Conservation (phyloP, 2,329 filamentous ascomycete species). For the Exophiala sideris region DNA sequence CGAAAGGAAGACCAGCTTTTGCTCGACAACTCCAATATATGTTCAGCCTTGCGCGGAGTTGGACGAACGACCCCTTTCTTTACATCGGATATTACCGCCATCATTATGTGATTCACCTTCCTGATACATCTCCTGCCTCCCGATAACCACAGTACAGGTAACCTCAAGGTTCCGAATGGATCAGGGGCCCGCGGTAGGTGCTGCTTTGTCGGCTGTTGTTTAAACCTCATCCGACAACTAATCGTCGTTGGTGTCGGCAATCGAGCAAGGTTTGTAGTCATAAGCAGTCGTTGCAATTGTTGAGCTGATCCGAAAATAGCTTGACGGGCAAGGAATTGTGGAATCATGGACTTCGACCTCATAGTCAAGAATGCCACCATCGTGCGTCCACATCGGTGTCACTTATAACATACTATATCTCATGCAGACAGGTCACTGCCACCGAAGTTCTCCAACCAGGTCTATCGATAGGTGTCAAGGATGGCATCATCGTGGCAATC, state of each 20-base stretch:
- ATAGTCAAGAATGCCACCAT: constrained; percentile 43
- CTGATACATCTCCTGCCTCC: background rate
- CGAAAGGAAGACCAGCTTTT: background rate
- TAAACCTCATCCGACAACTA: too few relatives aligned
- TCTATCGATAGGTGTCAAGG: constrained; percentile 47
- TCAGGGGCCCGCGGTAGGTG: too few relatives aligned
- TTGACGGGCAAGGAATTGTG: too few relatives aligned
- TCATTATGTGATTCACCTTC: background rate
- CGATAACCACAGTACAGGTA: background rate
- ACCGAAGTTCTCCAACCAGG: constrained; percentile 43
- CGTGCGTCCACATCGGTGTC: constrained; percentile 30
- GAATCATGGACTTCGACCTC: constrained; percentile 35
- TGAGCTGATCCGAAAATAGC: background rate
- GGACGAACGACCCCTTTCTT: background rate
- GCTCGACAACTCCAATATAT: too few relatives aligned
- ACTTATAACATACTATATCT: constrained; percentile 1
- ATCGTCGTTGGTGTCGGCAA: background rate
- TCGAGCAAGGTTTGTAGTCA: background rate
- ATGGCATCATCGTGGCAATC: constrained; percentile 47
- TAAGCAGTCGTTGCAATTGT: background rate
- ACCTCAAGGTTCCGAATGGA: background rate
- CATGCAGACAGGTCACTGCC: constrained; percentile 41
- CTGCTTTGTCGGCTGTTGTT: too few relatives aligned
- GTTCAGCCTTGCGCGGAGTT: too few relatives aligned
- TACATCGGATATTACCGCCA: constrained; percentile 12